phyloP scores from a whole-genome alignment of 768 basidiomycete species.

The Xerocomellus intermedius region DNA sequence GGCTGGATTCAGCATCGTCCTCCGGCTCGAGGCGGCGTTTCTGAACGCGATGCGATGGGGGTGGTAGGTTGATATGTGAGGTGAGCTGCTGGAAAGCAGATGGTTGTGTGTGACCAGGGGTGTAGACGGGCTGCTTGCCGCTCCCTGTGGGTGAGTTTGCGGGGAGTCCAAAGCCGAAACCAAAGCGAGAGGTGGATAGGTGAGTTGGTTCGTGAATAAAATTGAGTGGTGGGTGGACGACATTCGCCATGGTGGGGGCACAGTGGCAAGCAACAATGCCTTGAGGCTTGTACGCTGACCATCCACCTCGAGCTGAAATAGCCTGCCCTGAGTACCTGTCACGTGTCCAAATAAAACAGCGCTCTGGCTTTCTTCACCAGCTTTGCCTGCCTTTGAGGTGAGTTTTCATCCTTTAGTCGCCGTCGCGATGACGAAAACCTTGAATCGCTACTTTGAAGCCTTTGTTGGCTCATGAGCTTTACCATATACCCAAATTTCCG shows the following conservation, averaged over 20 bases:
- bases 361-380: background rate
- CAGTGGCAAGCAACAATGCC: constrained; percentile 17
- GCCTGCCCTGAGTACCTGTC: constrained; percentile 36
- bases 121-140: constrained; percentile 46
- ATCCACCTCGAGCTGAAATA: background rate
- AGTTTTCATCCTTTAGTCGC: constrained; percentile 24
- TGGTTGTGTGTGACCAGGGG: constrained; percentile 40
- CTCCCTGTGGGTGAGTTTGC: constrained; percentile 41
- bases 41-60: constrained; percentile 41
- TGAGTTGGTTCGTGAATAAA: constrained; percentile 59
- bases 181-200: constrained; percentile 63
- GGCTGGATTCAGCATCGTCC: constrained; percentile 53
- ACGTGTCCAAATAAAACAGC: constrained; percentile 32
- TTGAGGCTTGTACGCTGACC: background rate
- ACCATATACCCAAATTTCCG: constrained; percentile 94
- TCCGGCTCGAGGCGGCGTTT: constrained; percentile 71
- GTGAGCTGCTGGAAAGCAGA: constrained; percentile 55
- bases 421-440: constrained; percentile 57
- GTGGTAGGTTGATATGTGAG: constrained; percentile 47
- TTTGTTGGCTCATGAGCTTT: constrained; percentile 58
- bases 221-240: constrained; percentile 62
- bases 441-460: constrained; percentile 90
- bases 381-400: constrained; percentile 20
- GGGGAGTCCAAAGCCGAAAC: constrained; percentile 69
- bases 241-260: constrained; percentile 63